Conservation (phyloP, 2,329 filamentous ascomycete species). For the Phaeosphaeria sp. region DNA sequence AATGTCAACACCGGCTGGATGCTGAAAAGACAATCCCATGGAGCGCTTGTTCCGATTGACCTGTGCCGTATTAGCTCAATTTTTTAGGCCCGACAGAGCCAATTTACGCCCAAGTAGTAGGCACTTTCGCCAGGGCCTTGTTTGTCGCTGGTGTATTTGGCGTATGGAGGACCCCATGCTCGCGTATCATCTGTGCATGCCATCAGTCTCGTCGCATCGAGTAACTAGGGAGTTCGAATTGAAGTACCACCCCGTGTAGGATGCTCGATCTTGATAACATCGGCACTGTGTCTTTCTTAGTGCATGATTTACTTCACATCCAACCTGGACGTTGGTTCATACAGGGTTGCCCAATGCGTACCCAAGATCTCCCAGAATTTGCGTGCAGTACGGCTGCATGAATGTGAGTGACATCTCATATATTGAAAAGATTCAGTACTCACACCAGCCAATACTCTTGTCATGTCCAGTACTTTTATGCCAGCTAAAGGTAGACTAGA, state of each 20-base stretch:
- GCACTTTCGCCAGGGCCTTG: slow-evolving; percentile 86
- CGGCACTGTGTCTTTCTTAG: slow-evolving; percentile 66
- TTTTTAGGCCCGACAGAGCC: neutral
- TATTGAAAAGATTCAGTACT: slow-evolving; percentile 43
- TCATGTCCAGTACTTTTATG: slow-evolving; percentile 93
- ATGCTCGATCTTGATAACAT: slow-evolving; percentile 97
- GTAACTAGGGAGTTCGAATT: neutral
- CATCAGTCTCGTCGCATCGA: neutral
- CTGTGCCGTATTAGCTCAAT: slow-evolving; percentile 53
- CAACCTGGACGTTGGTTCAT: slow-evolving; percentile 45
- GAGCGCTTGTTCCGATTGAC: slow-evolving; percentile 98
- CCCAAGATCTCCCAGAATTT: slow-evolving; percentile 96
- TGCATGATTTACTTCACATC: slow-evolving; percentile 20
- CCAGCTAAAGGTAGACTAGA: slow-evolving; percentile 77
- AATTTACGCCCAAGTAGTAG: slow-evolving; percentile 84
- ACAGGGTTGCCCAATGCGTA: slow-evolving; percentile 57
- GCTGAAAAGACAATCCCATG: slow-evolving; percentile 86
- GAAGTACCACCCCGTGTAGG: slow-evolving; percentile 59
- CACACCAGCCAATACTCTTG: slow-evolving; percentile 91
- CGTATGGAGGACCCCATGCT: slow-evolving; percentile 96
- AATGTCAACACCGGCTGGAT: slow-evolving; percentile 82
- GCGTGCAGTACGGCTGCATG: slow-evolving; percentile 88
- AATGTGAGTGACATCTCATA: slow-evolving; percentile 21
- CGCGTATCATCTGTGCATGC: slow-evolving; percentile 81
- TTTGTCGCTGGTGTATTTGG: slow-evolving; percentile 69